Percentiles rank a stretch among this genome's conserved stretches.
These are phyloP conservation scores for Luvunga scandens DNA, from an alignment of 345 rosid species.

Conservation along the genomic window DNA sequence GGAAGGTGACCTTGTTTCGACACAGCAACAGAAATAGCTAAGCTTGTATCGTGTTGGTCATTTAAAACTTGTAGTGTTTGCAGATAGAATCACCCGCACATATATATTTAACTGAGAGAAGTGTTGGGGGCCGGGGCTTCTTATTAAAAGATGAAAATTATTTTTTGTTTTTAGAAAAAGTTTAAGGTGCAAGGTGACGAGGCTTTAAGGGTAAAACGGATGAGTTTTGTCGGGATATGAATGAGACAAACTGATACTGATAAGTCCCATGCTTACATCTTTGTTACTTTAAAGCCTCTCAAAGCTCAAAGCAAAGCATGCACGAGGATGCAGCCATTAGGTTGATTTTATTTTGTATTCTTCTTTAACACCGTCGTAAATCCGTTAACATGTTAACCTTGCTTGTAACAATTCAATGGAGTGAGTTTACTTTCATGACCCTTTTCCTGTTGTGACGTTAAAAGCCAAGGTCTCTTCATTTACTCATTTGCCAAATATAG, in stretches of 20 bases:
- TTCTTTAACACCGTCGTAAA: no score
- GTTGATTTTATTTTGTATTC: no score
- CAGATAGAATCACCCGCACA: conserved; percentile 7
- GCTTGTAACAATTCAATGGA: conserved; percentile 4
- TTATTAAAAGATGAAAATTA: neutral
- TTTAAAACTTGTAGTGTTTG: conserved; percentile 17
- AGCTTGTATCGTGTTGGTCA: neutral
- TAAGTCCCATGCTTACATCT: neutral
- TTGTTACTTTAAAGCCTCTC: no score
- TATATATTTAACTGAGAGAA: neutral
- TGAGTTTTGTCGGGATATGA: conserved; percentile 7
- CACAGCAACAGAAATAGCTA: neutral
- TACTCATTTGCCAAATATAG: conserved; percentile 21
- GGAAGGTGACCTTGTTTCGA: neutral
- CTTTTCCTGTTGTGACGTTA: neutral
- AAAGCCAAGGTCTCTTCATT: conserved; percentile 3
- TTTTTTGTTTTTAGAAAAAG: neutral
- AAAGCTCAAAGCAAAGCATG: neutral
- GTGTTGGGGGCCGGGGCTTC: neutral
- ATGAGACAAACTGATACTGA: conserved; percentile 12
- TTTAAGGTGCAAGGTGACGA: neutral
- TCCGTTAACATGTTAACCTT: neutral
- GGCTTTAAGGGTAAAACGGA: neutral
- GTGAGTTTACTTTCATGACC: neutral
- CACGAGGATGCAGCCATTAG: no score